phyloP scores from a whole-genome alignment of 2,329 filamentous ascomycete species.

The Epichloe festucae region DNA sequence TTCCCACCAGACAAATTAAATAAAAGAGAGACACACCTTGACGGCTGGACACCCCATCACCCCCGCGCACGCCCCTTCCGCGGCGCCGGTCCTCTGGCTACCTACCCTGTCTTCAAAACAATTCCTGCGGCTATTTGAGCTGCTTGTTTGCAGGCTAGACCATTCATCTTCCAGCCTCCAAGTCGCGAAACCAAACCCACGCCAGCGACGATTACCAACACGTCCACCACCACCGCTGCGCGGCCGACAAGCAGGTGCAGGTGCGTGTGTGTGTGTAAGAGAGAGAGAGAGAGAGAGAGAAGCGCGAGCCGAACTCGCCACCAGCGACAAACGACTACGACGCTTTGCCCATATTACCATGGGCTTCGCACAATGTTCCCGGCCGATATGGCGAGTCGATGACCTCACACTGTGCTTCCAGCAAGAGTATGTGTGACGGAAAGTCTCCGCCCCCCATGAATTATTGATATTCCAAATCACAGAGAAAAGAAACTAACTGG shows the following conservation, averaged over 20 bases:
- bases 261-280: background rate
- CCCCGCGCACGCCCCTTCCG: background rate
- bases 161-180: background rate
- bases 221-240: slow-evolving; percentile 1
- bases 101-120: background rate
- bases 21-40: background rate
- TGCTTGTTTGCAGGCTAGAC: background rate
- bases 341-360: slow-evolving; percentile 14
- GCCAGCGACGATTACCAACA: background rate
- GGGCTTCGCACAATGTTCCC: slow-evolving; percentile 40
- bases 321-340: slow-evolving; percentile 6
- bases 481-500: background rate
- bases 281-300: background rate
- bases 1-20: background rate
- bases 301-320: background rate
- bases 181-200: background rate
- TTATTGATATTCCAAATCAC: background rate
- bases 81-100: background rate
- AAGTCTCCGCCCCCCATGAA: background rate
- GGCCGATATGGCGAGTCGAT: slow-evolving; percentile 49
- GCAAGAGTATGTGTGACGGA: slow-evolving; percentile 44
- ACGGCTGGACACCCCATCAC: background rate
- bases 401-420: slow-evolving; percentile 52
- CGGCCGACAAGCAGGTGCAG: background rate
- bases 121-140: background rate